Percentiles rank a stretch among this genome's conserved stretches.
These are phyloP conservation scores for Nasturtium officinale DNA, from an alignment of 345 rosid genomes.

Conservation along the genomic window DNA sequence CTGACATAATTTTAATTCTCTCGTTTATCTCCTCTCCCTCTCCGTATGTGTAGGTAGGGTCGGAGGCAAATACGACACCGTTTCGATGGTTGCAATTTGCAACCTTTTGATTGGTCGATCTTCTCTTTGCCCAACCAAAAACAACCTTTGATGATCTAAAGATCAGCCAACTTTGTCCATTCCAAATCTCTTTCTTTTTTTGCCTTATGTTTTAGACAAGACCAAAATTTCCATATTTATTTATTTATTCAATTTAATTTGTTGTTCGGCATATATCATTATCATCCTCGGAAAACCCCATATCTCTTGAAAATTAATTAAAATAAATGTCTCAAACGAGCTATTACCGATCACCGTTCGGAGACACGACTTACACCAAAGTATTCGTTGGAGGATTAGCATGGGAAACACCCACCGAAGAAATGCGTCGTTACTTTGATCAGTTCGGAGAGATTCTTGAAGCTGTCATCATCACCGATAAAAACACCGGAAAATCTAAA, in stretches of 20 bases:
- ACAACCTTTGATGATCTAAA: constrained; percentile 42
- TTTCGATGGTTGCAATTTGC: constrained; percentile 37
- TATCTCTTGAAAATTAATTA: background rate
- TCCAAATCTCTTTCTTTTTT: constrained; percentile 9
- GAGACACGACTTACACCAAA: constrained; percentile 93
- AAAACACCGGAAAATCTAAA: constrained; percentile 87
- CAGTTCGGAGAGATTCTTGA: constrained; percentile 96
- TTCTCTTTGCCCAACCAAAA: constrained; percentile 42
- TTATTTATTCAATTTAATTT: constrained; percentile 9
- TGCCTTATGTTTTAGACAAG: constrained; percentile 1
- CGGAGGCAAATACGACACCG: constrained; percentile 29
- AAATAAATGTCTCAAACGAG: constrained; percentile 39
- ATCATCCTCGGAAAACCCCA: background rate
- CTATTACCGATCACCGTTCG: constrained; percentile 80
- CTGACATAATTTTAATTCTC: constrained; percentile 1
- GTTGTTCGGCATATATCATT: background rate
- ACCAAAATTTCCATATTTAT: constrained; percentile 15
- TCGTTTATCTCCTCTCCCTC: constrained; percentile 33
- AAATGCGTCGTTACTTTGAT: constrained; percentile 80
- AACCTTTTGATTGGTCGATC: constrained; percentile 41
- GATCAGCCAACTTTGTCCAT: constrained; percentile 32
- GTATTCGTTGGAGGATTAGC: constrained; percentile 94
- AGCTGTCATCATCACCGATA: constrained; percentile 87
- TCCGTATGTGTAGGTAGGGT: constrained; percentile 35
- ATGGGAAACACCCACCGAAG: constrained; percentile 94